Evolutionary conservation across 2,329 filamentous ascomycete genomes (phyloP).

Genomic region (Sporothrix humicola): DNA sequence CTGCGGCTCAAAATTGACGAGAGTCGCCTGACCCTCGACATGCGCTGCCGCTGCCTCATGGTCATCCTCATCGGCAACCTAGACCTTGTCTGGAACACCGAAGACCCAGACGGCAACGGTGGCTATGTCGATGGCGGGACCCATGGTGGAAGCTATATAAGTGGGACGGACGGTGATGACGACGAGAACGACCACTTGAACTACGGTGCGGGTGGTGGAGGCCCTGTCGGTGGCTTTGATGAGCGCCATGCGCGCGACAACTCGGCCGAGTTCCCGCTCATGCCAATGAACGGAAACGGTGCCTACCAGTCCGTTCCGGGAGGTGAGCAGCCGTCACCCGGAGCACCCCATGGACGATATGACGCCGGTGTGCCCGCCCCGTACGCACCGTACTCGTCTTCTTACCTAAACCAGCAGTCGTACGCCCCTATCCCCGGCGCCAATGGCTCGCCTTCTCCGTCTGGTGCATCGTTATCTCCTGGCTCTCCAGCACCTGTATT

Average conservation of each 20-base stretch:
- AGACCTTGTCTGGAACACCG: conserved; percentile 40
- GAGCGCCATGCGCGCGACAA: not conserved
- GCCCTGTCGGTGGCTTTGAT: not conserved
- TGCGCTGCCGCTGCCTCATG: conserved; percentile 41
- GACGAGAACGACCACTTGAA: not conserved
- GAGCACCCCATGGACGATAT: not conserved
- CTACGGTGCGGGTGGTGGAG: not conserved
- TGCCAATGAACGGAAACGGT: not conserved
- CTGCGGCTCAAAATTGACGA: conserved; percentile 38
- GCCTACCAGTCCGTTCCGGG: conserved; percentile 20
- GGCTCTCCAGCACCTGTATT: conserved; percentile 6
- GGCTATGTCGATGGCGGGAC: conserved; percentile 29
- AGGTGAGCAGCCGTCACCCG: conserved; percentile 14
- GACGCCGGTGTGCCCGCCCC: not conserved
- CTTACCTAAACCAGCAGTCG: not conserved
- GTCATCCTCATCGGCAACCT: conserved; percentile 43
- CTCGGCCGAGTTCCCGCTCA: conserved; percentile 25
- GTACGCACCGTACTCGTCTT: conserved; percentile 13
- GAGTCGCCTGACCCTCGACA: conserved; percentile 39
- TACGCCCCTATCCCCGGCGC: not conserved
- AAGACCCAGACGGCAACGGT: conserved; percentile 23
- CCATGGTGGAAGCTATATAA: not conserved
- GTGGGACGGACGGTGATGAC: conserved; percentile 17
- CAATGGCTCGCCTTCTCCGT: conserved; percentile 10
- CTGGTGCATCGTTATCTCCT: conserved; percentile 21